A percentile compares a stretch with the other conserved stretches of the same genome.
These are phyloP conservation scores for Tylopilus cervinicoccineus DNA, from an alignment of 768 basidiomycete genomes.

Conservation along the genomic window DNA sequence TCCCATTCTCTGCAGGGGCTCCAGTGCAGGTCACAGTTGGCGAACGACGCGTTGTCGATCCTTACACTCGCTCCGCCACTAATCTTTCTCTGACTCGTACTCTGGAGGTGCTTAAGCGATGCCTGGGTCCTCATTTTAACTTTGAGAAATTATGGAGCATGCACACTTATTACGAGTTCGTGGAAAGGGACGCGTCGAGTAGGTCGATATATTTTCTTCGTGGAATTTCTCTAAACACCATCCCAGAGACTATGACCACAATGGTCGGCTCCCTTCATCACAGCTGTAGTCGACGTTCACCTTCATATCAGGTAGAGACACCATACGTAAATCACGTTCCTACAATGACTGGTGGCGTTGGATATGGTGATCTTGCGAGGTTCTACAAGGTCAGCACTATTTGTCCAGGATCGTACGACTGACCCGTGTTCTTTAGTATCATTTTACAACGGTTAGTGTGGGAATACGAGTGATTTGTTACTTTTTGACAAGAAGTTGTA, in stretches of 20 bases:
- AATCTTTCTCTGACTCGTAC: slow-evolving; percentile 37
- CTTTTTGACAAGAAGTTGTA: slow-evolving; percentile 10
- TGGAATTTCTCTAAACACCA: not conserved
- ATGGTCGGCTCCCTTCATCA: slow-evolving; percentile 27
- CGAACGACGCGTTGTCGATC: slow-evolving; percentile 23
- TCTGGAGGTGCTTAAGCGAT: slow-evolving; percentile 32
- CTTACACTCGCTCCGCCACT: slow-evolving; percentile 35
- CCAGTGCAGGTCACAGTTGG: slow-evolving; percentile 26
- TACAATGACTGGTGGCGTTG: slow-evolving; percentile 47
- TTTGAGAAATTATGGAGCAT: slow-evolving; percentile 45
- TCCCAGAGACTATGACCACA: slow-evolving; percentile 39
- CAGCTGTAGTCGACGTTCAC: not conserved
- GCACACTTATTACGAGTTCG: slow-evolving; percentile 44
- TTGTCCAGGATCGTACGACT: not conserved
- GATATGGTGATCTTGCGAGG: slow-evolving; percentile 37
- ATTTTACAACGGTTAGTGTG: slow-evolving; percentile 33
- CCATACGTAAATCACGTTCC: slow-evolving; percentile 42
- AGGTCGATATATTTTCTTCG: slow-evolving; percentile 7
- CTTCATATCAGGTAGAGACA: slow-evolving; percentile 32
- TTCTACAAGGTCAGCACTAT: slow-evolving; percentile 39
- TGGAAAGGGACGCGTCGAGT: slow-evolving; percentile 38
- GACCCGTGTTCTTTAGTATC: slow-evolving; percentile 28
- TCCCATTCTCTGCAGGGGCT: slow-evolving; percentile 32
- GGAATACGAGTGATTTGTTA: not conserved
- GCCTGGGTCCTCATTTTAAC: slow-evolving; percentile 41